Conservation (phyloP, 2,329 filamentous ascomycete genomes). For the Fusarium veterinarium region DNA sequence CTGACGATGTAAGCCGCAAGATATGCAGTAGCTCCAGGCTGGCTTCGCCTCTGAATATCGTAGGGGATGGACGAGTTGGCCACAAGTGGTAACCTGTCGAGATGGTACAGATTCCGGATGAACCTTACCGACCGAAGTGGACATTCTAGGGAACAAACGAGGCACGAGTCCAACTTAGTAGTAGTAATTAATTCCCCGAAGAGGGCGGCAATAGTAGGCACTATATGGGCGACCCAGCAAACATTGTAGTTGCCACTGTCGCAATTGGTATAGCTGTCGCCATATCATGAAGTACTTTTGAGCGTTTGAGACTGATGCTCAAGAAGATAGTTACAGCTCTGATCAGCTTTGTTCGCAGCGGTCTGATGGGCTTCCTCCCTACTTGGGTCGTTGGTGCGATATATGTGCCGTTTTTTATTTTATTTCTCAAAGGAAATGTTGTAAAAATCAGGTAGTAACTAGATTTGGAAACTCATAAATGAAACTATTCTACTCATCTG, state of each 20-base stretch:
- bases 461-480: not conserved
- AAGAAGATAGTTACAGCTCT: too few relatives aligned
- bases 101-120: not conserved
- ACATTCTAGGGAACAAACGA: rapidly evolving
- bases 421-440: too few relatives aligned
- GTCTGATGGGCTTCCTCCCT: too few relatives aligned
- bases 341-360: too few relatives aligned
- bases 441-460: not conserved
- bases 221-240: not conserved
- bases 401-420: too few relatives aligned
- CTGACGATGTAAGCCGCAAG: not conserved
- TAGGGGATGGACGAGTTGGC: too few relatives aligned
- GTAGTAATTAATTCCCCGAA: rapidly evolving
- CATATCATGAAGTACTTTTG: too few relatives aligned
- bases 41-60: not conserved
- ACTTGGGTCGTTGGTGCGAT: too few relatives aligned
- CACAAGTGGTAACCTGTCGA: rapidly evolving
- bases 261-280: too few relatives aligned
- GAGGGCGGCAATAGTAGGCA: not conserved
- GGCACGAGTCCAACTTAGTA: rapidly evolving
- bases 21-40: not conserved
- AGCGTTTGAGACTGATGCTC: too few relatives aligned
- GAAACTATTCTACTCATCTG: not conserved
- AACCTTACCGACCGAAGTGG: rapidly evolving
- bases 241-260: too few relatives aligned